A percentile compares a stretch with the other conserved stretches of the same genome.
Conservation (phyloP, 1,284 basidiomycete species). For the Garcileccinum viscosum region DNA sequence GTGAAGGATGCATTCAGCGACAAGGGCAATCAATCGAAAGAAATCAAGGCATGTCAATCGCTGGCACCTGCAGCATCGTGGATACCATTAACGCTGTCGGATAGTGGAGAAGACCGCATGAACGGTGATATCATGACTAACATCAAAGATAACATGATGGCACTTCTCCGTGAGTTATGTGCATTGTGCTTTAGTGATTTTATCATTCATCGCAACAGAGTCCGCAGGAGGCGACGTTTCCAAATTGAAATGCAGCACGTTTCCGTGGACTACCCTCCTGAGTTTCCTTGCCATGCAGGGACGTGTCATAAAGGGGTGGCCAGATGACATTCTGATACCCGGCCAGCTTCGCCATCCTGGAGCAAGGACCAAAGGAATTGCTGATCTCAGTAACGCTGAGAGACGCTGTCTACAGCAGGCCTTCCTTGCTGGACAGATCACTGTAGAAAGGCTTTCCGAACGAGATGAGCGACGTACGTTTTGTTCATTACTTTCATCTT, state of each 20-base stretch:
- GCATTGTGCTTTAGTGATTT: background rate
- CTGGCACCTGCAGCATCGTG: background rate
- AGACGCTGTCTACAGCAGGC: background rate
- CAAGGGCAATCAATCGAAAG: background rate
- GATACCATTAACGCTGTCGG: background rate
- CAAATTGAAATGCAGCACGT: slow-evolving; percentile 3
- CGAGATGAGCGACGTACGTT: background rate
- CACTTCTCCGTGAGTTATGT: slow-evolving; percentile 1
- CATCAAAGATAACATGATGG: background rate
- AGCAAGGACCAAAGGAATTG: slow-evolving; percentile 8
- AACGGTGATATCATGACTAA: background rate
- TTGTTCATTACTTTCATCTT: background rate
- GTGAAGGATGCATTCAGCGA: background rate
- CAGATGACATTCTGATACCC: slow-evolving; percentile 3
- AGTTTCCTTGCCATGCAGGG: slow-evolving; percentile 4
- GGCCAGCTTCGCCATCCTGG: slow-evolving; percentile 2
- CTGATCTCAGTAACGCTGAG: slow-evolving; percentile 1
- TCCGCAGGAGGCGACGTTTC: slow-evolving; percentile 2
- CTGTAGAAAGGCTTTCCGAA: background rate
- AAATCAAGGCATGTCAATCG: background rate
- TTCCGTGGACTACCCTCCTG: slow-evolving; percentile 10
- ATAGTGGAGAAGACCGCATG: background rate
- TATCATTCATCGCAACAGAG: background rate
- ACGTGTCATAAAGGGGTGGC: slow-evolving; percentile 8
- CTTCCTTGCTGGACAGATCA: slow-evolving; percentile 1